phyloP scores from a whole-genome alignment of 129 eudicot species.

The Ambrosia artemisiifolia region DNA sequence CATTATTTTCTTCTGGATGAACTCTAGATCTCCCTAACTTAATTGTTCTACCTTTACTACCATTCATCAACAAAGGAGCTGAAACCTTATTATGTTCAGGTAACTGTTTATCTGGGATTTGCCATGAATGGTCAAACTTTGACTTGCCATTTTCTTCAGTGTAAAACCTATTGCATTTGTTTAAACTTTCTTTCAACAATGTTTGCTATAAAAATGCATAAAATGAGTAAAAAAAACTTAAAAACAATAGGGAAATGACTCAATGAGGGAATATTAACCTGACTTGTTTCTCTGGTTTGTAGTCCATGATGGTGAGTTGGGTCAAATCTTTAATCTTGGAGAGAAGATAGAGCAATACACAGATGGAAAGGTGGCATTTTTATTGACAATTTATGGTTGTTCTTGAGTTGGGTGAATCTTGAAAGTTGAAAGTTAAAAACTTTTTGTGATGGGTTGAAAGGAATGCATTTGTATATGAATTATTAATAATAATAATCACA shows the following conservation, averaged over 20 bases:
- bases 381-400: slow-evolving; percentile 1
- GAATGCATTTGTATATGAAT: slow-evolving; percentile 7
- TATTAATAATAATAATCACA: slow-evolving; percentile 2
- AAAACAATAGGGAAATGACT: background rate
- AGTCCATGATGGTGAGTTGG: slow-evolving; percentile 45
- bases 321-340: slow-evolving; percentile 7
- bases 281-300: slow-evolving; percentile 56
- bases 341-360: slow-evolving; percentile 15
- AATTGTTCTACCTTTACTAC: slow-evolving; percentile 28
- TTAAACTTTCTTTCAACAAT: background rate
- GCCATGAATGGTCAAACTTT: slow-evolving; percentile 50
- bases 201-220: background rate
- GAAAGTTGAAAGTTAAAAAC: slow-evolving; percentile 6
- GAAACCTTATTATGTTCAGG: slow-evolving; percentile 44
- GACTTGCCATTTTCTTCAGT: slow-evolving; percentile 46
- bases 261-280: slow-evolving; percentile 40
- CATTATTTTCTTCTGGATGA: slow-evolving; percentile 46
- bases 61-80: slow-evolving; percentile 40
- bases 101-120: slow-evolving; percentile 37
- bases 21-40: slow-evolving; percentile 53
- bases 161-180: slow-evolving; percentile 49
- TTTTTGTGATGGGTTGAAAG: slow-evolving; percentile 5
- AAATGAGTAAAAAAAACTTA: background rate
- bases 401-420: background rate
- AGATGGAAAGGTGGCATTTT: slow-evolving; percentile 26